A percentile compares a stretch with the other conserved stretches of the same genome.
phyloP scores from a whole-genome alignment of 305 asterid species.

The Fraxinus velutina region DNA sequence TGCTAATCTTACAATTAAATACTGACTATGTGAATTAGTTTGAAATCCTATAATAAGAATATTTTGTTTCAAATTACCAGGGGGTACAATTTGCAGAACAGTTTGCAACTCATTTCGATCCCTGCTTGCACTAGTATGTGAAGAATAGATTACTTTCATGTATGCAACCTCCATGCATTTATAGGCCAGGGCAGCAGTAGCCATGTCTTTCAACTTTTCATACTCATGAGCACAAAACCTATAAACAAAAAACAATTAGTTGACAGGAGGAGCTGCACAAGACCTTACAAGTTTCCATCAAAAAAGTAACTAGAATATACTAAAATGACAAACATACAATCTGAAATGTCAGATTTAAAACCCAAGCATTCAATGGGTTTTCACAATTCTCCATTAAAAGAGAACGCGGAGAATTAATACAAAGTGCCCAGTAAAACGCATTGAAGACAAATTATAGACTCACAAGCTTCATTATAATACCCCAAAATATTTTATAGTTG shows the following conservation, averaged over 20 bases:
- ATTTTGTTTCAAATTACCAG: slow-evolving; percentile 45
- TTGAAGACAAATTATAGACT: background rate
- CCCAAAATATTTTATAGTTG: no score
- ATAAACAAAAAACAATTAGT: slow-evolving; percentile 23
- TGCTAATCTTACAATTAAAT: background rate
- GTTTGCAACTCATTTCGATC: slow-evolving; percentile 64
- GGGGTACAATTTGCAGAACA: slow-evolving; percentile 67
- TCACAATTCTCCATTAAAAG: background rate
- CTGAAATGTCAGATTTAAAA: background rate
- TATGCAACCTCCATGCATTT: slow-evolving; percentile 90
- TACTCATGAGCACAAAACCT: slow-evolving; percentile 94
- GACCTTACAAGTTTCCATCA: slow-evolving; percentile 15
- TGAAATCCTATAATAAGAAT: slow-evolving; percentile 15
- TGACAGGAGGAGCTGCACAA: slow-evolving; percentile 25
- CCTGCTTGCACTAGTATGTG: slow-evolving; percentile 59
- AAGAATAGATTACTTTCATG: slow-evolving; percentile 75
- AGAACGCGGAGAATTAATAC: background rate
- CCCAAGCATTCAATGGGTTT: background rate
- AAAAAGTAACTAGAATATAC: slow-evolving; percentile 11
- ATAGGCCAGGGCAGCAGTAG: slow-evolving; percentile 94
- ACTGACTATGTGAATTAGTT: background rate
- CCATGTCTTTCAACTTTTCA: slow-evolving; percentile 83
- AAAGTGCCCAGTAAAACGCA: background rate
- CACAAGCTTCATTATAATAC: background rate
- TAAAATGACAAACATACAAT: slow-evolving; percentile 9